These are phyloP conservation scores for Margaritispora aquatica DNA, from an alignment of 495 filamentous ascomycete genomes.

Conservation along the genomic window DNA sequence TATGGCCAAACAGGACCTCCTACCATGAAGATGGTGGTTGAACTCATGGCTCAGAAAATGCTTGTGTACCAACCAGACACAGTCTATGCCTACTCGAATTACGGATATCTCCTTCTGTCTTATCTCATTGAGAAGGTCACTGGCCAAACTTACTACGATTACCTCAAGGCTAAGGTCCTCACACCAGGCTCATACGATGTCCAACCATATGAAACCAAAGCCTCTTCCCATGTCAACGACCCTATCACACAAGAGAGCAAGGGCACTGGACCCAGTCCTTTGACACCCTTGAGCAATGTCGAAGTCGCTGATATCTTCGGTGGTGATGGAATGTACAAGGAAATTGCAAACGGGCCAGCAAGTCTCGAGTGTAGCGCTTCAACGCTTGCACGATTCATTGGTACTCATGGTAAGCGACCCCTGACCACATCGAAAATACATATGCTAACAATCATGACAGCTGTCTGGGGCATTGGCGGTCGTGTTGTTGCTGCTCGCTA, in stretches of 20 bases:
- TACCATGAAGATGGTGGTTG: slow-evolving; percentile 8
- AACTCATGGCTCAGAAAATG: slow-evolving; percentile 1
- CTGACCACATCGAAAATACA: neutral
- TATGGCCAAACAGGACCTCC: slow-evolving; percentile 1
- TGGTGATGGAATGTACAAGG: slow-evolving; percentile 16
- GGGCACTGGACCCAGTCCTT: neutral
- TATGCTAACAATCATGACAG: neutral
- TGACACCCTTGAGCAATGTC: neutral
- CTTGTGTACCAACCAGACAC: slow-evolving; percentile 8
- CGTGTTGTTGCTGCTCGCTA: neutral
- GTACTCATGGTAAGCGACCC: slow-evolving; percentile 10
- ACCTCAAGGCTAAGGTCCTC: slow-evolving; percentile 8
- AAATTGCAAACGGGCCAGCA: slow-evolving; percentile 1
- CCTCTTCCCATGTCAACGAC: slow-evolving; percentile 7
- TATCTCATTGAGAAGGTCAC: slow-evolving; percentile 15
- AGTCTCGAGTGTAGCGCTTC: slow-evolving; percentile 6
- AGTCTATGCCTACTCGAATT: slow-evolving; percentile 16
- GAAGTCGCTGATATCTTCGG: slow-evolving; percentile 15
- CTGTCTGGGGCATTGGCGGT: slow-evolving; percentile 1
- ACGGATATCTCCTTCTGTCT: slow-evolving; percentile 17
- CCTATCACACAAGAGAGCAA: slow-evolving; percentile 16
- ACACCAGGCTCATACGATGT: slow-evolving; percentile 10
- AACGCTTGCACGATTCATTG: slow-evolving; percentile 15
- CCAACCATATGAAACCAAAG: slow-evolving; percentile 1
- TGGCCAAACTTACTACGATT: slow-evolving; percentile 8